phyloP scores from a whole-genome alignment of 2,329 filamentous ascomycete genomes.

The Aurifilum marmelostoma region DNA sequence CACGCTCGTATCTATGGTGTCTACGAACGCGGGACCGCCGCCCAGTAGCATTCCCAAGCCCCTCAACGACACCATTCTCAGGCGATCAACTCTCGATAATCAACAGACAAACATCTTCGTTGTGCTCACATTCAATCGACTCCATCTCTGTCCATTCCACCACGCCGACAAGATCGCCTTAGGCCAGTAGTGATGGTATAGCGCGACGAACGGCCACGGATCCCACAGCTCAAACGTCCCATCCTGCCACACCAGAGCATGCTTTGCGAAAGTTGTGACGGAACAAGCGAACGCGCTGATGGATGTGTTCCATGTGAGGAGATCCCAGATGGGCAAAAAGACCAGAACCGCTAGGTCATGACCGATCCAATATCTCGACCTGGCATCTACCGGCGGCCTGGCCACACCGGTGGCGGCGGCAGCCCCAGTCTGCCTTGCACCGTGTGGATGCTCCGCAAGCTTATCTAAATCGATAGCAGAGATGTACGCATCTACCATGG shows the following conservation, averaged over 20 bases:
- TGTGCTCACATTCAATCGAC: slow-evolving; percentile 69
- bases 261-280: slow-evolving; percentile 39
- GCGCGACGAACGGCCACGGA: slow-evolving; percentile 59
- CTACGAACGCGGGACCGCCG: not conserved
- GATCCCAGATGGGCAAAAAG: slow-evolving; percentile 48
- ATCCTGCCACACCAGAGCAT: slow-evolving; percentile 56
- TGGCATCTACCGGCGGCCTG: slow-evolving; percentile 32
- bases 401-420: not conserved
- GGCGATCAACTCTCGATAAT: too few species aligned
- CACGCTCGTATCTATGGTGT: not conserved
- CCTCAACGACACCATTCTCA: not conserved
- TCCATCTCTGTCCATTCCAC: slow-evolving; percentile 57
- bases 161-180: slow-evolving; percentile 51
- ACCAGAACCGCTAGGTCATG: slow-evolving; percentile 63
- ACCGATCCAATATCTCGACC: slow-evolving; percentile 64
- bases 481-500: slow-evolving; percentile 58
- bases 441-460: too few species aligned
- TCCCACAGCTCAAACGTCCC: slow-evolving; percentile 58
- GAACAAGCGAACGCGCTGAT: slow-evolving; percentile 31
- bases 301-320: slow-evolving; percentile 34
- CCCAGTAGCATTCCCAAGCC: not conserved
- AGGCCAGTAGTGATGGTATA: slow-evolving; percentile 62
- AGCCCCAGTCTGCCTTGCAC: not conserved
- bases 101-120: slow-evolving; percentile 29
- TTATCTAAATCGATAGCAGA: slow-evolving; percentile 41